Percentiles rank a stretch among this genome's conserved stretches.
phyloP scores from a whole-genome alignment of 441 rosid genomes.

The Biscutella laevigata region DNA sequence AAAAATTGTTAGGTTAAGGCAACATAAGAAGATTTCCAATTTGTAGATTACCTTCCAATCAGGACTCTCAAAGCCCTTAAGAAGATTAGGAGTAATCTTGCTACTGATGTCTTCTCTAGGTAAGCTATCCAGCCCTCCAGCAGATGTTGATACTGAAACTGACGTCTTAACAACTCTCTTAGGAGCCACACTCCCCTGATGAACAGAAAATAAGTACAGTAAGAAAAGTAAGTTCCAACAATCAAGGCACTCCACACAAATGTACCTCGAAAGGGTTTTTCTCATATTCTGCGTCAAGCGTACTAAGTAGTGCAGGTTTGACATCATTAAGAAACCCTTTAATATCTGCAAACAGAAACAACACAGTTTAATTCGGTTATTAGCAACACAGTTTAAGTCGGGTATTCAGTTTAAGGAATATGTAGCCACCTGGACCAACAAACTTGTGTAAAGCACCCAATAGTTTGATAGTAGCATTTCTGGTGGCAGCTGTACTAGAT shows the following conservation, averaged over 20 bases:
- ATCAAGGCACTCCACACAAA: conserved; percentile 8
- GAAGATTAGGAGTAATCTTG: conserved; percentile 71
- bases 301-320: conserved; percentile 94
- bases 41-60: conserved; percentile 84
- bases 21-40: conserved; percentile 7
- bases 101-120: conserved; percentile 99
- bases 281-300: conserved; percentile 89
- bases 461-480: conserved; percentile 98
- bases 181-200: conserved; percentile 73
- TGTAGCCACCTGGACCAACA: conserved; percentile 83
- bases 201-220: conserved; percentile 19
- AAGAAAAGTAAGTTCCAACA: conserved; percentile 5
- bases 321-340: conserved; percentile 93
- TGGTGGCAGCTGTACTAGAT: conserved; percentile 96
- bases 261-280: conserved; percentile 96
- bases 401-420: conserved; percentile 6
- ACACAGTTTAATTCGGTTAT: neutral
- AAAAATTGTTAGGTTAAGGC: neutral
- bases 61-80: conserved; percentile 93
- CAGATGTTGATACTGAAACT: conserved; percentile 44
- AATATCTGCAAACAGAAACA: conserved; percentile 50
- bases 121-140: conserved; percentile 74
- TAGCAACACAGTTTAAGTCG: no score
- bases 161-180: conserved; percentile 65
- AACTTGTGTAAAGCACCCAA: conserved; percentile 87